These are phyloP conservation scores for Debaryomyces psychrophilus DNA, from an alignment of 1,139 yeast species.

Conservation along the genomic window DNA sequence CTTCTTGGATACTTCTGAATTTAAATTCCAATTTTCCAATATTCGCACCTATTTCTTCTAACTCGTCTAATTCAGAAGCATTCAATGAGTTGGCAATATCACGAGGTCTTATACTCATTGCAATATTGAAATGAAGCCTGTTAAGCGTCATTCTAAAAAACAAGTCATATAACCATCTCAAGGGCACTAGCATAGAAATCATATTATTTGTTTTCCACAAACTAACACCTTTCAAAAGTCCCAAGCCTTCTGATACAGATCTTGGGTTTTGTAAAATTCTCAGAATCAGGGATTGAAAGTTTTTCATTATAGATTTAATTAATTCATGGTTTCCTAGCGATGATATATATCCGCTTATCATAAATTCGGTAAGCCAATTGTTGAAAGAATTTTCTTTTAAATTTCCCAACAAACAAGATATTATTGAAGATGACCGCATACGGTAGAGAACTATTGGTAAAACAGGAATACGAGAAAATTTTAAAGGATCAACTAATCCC, in stretches of 20 bases:
- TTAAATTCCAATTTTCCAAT: constrained; percentile 17
- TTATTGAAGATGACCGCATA: constrained; percentile 41
- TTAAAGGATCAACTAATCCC: constrained; percentile 44
- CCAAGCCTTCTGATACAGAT: constrained; percentile 5
- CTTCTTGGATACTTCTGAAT: constrained; percentile 11
- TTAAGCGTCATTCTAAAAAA: constrained; percentile 47
- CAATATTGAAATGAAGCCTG: constrained; percentile 43
- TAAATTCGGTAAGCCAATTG: constrained; percentile 36
- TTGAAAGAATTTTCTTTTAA: constrained; percentile 18
- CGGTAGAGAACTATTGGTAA: constrained; percentile 46
- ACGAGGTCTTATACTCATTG: constrained; percentile 36
- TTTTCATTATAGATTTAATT: constrained; percentile 16
- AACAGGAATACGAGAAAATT: constrained; percentile 43
- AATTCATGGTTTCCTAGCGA: constrained; percentile 44
- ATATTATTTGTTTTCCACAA: constrained; percentile 36
- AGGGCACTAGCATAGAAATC: constrained; percentile 39
- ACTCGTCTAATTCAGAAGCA: constrained; percentile 25
- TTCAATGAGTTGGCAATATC: constrained; percentile 39
- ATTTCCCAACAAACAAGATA: constrained; percentile 30
- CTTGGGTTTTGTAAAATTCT: constrained; percentile 7
- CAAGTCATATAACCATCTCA: constrained; percentile 42
- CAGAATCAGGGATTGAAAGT: constrained; percentile 12
- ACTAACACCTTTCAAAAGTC: constrained; percentile 27
- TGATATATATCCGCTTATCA: constrained; percentile 42
- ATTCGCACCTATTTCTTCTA: constrained; percentile 29